phyloP scores from a whole-genome alignment of 129 eudicot genomes.

The Ambrosia trifida region DNA sequence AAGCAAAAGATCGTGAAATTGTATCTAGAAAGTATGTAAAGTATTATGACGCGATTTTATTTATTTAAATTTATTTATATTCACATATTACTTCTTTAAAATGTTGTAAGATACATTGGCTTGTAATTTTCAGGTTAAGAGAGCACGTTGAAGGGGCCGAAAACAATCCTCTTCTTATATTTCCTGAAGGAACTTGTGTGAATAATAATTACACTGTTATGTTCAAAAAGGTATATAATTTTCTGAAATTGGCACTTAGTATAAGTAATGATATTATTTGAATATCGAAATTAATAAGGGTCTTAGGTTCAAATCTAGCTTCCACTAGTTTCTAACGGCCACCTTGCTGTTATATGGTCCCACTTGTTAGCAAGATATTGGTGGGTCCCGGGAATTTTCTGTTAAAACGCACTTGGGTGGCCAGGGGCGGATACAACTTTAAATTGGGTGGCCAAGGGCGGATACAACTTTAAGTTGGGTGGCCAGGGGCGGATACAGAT shows the following conservation, averaged over 20 bases:
- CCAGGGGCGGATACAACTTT: too few species aligned
- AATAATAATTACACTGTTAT: slow-evolving; percentile 93
- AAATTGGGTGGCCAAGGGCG: too few species aligned
- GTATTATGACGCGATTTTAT: neutral
- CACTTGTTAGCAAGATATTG: too few species aligned
- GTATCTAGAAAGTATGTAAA: slow-evolving; percentile 82
- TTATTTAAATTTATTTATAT: neutral
- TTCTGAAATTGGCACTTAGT: neutral
- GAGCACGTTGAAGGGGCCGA: slow-evolving; percentile 94
- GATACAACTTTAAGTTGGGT: too few species aligned
- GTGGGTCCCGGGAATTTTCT: too few species aligned
- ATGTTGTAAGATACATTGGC: slow-evolving; percentile 8
- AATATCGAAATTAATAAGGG: neutral
- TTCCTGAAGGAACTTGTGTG: slow-evolving; percentile 99
- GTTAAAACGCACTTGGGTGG: too few species aligned
- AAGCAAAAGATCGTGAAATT: slow-evolving; percentile 93
- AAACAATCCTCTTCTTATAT: slow-evolving; percentile 95
- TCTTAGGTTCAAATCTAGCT: too few species aligned
- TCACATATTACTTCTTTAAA: neutral
- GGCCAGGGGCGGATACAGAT: too few species aligned
- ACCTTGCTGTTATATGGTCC: too few species aligned
- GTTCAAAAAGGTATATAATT: slow-evolving; percentile 68
- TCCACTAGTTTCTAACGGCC: too few species aligned
- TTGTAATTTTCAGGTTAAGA: slow-evolving; percentile 65
- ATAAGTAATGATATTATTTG: neutral